These are phyloP conservation scores for Boletus rufocinnamomeus DNA, from an alignment of 768 basidiomycete species.

Conservation along the genomic window DNA sequence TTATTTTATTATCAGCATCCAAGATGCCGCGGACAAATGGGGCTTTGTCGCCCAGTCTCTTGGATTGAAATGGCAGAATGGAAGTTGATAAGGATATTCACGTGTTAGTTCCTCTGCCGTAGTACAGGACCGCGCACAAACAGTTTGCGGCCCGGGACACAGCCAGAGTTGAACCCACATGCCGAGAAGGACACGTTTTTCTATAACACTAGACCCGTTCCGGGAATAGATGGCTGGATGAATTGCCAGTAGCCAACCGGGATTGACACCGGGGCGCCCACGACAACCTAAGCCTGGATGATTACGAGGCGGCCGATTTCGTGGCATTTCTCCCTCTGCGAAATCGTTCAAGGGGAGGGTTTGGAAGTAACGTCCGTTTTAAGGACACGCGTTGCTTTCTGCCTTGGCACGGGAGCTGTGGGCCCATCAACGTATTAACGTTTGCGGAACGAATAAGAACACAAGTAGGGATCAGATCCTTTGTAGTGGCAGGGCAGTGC, in stretches of 20 bases:
- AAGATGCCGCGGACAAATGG: conserved; percentile 77
- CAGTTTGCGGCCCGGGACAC: neutral
- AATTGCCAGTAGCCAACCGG: neutral
- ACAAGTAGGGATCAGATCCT: neutral
- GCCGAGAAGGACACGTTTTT: conserved; percentile 2
- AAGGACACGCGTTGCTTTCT: conserved; percentile 79
- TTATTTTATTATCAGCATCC: conserved; percentile 50
- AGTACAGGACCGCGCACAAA: neutral
- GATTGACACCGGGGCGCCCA: neutral
- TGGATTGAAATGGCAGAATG: conserved; percentile 45
- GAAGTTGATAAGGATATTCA: conserved; percentile 8
- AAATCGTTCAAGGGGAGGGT: conserved; percentile 6
- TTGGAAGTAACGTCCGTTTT: conserved; percentile 69
- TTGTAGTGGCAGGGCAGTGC: neutral
- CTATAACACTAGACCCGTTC: neutral
- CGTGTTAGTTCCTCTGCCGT: neutral
- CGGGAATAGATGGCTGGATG: neutral
- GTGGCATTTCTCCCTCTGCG: neutral
- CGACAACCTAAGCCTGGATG: neutral
- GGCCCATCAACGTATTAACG: conserved; percentile 11
- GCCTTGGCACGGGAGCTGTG: conserved; percentile 86
- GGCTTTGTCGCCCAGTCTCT: conserved; percentile 71
- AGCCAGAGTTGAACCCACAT: neutral
- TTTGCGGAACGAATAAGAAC: conserved; percentile 9
- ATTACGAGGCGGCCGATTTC: neutral